Conservation (phyloP, 1,139 yeast species). For the Chernovozyma sophiae-reginae region DNA sequence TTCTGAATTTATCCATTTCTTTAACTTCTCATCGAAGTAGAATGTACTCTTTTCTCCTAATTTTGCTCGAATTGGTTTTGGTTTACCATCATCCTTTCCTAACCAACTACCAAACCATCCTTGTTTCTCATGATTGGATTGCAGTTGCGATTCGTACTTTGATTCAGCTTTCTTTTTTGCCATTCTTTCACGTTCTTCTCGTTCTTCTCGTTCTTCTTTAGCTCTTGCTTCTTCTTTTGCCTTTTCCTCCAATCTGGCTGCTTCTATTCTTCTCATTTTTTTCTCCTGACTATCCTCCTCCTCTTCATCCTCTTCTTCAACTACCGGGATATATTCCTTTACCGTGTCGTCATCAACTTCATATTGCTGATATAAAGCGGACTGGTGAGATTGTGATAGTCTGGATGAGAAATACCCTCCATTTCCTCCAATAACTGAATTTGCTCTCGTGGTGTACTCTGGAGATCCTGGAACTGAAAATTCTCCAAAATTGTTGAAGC, state of each 20-base stretch:
- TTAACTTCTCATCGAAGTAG: slow-evolving; percentile 76
- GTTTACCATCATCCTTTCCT: slow-evolving; percentile 51
- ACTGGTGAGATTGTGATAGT: slow-evolving; percentile 44
- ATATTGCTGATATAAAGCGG: slow-evolving; percentile 44
- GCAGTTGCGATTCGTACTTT: not conserved
- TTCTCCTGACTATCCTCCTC: slow-evolving; percentile 28
- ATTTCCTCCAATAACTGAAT: slow-evolving; percentile 40
- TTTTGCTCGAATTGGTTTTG: slow-evolving; percentile 78
- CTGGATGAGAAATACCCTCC: slow-evolving; percentile 30
- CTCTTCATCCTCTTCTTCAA: slow-evolving; percentile 45
- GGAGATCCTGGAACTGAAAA: slow-evolving; percentile 50
- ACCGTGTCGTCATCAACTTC: slow-evolving; percentile 48
- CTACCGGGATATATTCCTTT: slow-evolving; percentile 40
- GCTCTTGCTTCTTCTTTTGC: slow-evolving; percentile 14
- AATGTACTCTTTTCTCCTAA: slow-evolving; percentile 77
- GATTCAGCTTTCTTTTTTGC: slow-evolving; percentile 2
- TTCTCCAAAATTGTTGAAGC: slow-evolving; percentile 31
- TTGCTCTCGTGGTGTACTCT: slow-evolving; percentile 43
- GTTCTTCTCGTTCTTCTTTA: slow-evolving; percentile 9
- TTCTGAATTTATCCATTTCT: slow-evolving; percentile 81
- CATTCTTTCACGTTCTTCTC: slow-evolving; percentile 5
- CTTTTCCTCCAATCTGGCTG: slow-evolving; percentile 10
- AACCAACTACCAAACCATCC: slow-evolving; percentile 54
- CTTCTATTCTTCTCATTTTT: slow-evolving; percentile 11
- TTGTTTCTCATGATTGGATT: not conserved